Evolutionary conservation across 2,329 filamentous ascomycete species (phyloP).

Genomic region (Fusarium sp.): DNA sequence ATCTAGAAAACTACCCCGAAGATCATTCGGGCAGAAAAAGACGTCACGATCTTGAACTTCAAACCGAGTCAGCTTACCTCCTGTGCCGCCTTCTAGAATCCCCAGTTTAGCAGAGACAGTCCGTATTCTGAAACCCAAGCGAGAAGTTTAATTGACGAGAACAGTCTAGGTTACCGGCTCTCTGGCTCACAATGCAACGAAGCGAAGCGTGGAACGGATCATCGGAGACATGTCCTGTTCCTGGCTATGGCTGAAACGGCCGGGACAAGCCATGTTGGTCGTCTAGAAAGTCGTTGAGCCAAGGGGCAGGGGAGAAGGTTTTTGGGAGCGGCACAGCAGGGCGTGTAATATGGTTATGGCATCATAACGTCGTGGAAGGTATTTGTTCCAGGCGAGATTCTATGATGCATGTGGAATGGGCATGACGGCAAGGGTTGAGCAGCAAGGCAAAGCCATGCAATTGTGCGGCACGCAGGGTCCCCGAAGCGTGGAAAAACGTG

Average conservation of each 20-base stretch:
- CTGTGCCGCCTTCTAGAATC: constrained; percentile 12
- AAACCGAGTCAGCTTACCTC: constrained; percentile 15
- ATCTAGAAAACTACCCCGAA: not conserved
- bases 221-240: constrained; percentile 39
- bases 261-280: constrained; percentile 10
- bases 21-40: constrained; percentile 1
- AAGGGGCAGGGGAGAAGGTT: constrained; percentile 2
- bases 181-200: constrained; percentile 41
- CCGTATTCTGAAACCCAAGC: constrained; percentile 42
- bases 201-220: constrained; percentile 21
- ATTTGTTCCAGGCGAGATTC: constrained; percentile 10
- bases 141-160: constrained; percentile 38
- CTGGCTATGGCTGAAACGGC: constrained; percentile 44
- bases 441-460: constrained; percentile 14
- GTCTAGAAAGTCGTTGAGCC: constrained; percentile 9
- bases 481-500: constrained; percentile 36
- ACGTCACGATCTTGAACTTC: not conserved
- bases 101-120: constrained; percentile 18
- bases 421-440: constrained; percentile 20
- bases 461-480: constrained; percentile 33
- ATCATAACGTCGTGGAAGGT: constrained; percentile 18
- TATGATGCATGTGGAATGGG: constrained; percentile 16
- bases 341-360: constrained; percentile 14
- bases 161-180: constrained; percentile 42
- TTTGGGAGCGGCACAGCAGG: not conserved